These are phyloP conservation scores for Globisporangium perplexum DNA, from an alignment of 352 stramenopile genomes.

Conservation along the genomic window DNA sequence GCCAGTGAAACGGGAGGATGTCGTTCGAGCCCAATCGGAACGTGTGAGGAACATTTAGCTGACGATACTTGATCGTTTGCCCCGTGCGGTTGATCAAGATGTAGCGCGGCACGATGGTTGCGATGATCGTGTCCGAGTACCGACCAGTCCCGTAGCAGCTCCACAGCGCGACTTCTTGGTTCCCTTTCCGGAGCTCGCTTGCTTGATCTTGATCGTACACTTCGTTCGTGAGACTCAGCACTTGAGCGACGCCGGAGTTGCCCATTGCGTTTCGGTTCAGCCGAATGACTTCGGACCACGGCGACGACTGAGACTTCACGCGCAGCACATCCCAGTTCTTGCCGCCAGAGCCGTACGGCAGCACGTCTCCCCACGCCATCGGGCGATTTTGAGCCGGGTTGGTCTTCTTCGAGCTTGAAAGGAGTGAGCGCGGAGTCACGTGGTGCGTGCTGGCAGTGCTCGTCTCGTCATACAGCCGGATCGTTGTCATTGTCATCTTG, in stretches of 20 bases:
- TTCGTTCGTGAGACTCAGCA: constrained; percentile 80
- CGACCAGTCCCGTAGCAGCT: constrained; percentile 77
- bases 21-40: constrained; percentile 69
- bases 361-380: constrained; percentile 72
- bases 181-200: constrained; percentile 58
- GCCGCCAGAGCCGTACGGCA: constrained; percentile 66
- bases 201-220: constrained; percentile 46
- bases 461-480: constrained; percentile 82
- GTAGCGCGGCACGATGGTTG: constrained; percentile 81
- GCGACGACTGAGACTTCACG: constrained; percentile 65
- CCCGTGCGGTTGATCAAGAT: constrained; percentile 86
- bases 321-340: constrained; percentile 83
- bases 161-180: constrained; percentile 81
- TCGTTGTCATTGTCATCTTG: constrained; percentile 83
- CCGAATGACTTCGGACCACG: constrained; percentile 82
- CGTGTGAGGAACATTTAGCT: constrained; percentile 70
- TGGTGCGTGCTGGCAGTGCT: constrained; percentile 84
- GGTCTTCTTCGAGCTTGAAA: constrained; percentile 65
- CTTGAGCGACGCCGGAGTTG: constrained; percentile 82
- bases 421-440: constrained; percentile 63
- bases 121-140: constrained; percentile 84
- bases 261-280: constrained; percentile 86
- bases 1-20: constrained; percentile 82
- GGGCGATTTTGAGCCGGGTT: constrained; percentile 77
- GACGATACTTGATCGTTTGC: constrained; percentile 81